Evolutionary conservation across 108 stramenopile species (phyloP), one percentile per base, ranked within the genome.

Genomic region (Nitzschia sp.): DNA sequence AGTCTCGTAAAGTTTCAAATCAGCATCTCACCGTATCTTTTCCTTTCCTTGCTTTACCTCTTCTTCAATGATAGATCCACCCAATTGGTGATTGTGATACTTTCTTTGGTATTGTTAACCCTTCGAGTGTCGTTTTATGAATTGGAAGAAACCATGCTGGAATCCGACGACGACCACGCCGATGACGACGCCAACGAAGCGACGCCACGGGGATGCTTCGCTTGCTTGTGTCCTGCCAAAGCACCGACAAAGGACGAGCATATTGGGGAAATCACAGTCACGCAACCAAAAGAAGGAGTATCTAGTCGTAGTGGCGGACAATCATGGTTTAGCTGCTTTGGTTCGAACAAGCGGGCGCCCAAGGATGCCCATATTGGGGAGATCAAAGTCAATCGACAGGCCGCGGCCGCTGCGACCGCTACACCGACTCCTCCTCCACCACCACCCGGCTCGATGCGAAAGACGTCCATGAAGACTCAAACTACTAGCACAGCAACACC

Each of bases 121-220:
- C 63, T 64, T 8, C 63, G 63, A 17, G 34, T 64, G 47, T 32
- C 46, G 2, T 64, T 50, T 25, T 64, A 33, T 30, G 63, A 50
- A 32, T 29, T 35, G 34, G 48, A 47, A 1, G 63, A 64, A 31
- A 47, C n/a, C 9, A 16, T 16, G 15, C 35, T 38, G 13, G n/a
- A 57, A n/a, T 13, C 38, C 13, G 38, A 6, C 38, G 6, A 6
- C 13, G 38, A 6, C 38, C 9, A 41, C 9, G 38, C 6, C 38
- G 38, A 41, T 13, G 38, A 6, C 9, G 38, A 41, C 9, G 38
- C 6, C 38, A 22, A 50, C 48, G 21, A 11, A 11, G 48, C 8
- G 19, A 21, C 48, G 4, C 4, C 19, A 5, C 8, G 19, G 19
- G 21, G 48, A 21, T 50, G 48, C 21, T 21, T 4, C 21, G 48